Evolutionary conservation across 345 rosid species (phyloP).

Genomic region (Geranium brycei): DNA sequence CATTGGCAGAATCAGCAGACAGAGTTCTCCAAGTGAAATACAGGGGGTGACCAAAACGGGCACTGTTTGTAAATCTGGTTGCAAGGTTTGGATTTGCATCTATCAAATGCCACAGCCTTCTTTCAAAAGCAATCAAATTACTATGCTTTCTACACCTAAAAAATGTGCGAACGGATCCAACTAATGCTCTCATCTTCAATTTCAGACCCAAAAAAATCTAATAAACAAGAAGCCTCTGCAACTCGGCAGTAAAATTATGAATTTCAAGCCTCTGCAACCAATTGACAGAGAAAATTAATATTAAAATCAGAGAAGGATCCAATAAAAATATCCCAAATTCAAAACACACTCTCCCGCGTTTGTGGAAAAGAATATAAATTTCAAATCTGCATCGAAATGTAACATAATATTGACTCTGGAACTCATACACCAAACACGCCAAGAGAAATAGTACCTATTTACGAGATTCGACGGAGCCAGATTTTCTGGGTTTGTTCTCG

Average conservation of each 20-base stretch:
- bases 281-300: background rate
- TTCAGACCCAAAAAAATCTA: background rate
- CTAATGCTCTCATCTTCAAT: constrained; percentile 44
- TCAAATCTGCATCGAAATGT: background rate
- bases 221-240: background rate
- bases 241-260: background rate
- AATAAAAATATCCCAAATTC: background rate
- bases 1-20: constrained; percentile 28
- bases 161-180: constrained; percentile 37
- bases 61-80: constrained; percentile 9
- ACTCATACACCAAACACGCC: background rate
- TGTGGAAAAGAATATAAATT: background rate
- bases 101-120: constrained; percentile 16
- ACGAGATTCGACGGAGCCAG: background rate
- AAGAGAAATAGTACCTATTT: background rate
- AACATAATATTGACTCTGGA: background rate
- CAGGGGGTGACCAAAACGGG: constrained; percentile 11
- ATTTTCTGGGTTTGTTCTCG: background rate
- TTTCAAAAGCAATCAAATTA: constrained; percentile 17
- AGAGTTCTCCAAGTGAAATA: constrained; percentile 28
- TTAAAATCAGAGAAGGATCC: no score
- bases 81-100: constrained; percentile 10
- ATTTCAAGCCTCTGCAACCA: background rate
- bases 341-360: background rate
- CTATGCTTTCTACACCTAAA: constrained; percentile 17